Base-by-base conservation (phyloP, 495 filamentous ascomycete species). In the Cercophora sp. region DNA sequence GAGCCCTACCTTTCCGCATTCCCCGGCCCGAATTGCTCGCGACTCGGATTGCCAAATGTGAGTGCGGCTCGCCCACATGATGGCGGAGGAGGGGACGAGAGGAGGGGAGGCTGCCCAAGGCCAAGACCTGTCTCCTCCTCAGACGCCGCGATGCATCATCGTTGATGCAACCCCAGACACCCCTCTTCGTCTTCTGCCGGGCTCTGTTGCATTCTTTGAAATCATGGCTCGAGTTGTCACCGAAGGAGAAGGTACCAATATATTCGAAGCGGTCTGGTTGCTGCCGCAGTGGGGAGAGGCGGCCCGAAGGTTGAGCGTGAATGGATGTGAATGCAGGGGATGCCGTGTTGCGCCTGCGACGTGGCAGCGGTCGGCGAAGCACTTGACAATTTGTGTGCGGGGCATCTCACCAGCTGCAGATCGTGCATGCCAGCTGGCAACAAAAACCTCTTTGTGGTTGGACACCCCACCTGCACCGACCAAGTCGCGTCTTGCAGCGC, bases 401-500 rank as follows among this genome's bases (percentile, higher is more conserved):
- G 29, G 29, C n/a, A n/a, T n/a, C n/a, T n/a, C 6, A 13, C 29
- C 29, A 32, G 29, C 29, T 32, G 29, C 8, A 32, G 29, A 13
- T 32, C 13, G 29, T n/a, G 29, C 6, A 13, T 32, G 29, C 29
- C 29, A 32, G 29, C 29, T 32, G 29, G 8, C 29, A 32, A 6
- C 29, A 32, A 13, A n/a, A n/a, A n/a, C n/a, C n/a, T n/a, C n/a
- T n/a, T n/a, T n/a, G n/a, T n/a, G n/a, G n/a, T n/a, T n/a, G n/a
- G n/a, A n/a, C n/a, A n/a, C n/a, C n/a, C n/a, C n/a, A n/a, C n/a
- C n/a, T 6, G 29, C 29, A 6, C 8, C 8, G 29, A 32, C 29
- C 51, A 45, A 53, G 51, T 35, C 51, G 51, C 51, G 51, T 53
- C 51, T 41, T 23, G 19, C 23, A 52, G 19, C 50, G 50, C 50